Evolutionary conservation across 768 basidiomycete genomes (phyloP), one percentile per base, ranked within the genome.

Genomic region (Suillus spraguei): DNA sequence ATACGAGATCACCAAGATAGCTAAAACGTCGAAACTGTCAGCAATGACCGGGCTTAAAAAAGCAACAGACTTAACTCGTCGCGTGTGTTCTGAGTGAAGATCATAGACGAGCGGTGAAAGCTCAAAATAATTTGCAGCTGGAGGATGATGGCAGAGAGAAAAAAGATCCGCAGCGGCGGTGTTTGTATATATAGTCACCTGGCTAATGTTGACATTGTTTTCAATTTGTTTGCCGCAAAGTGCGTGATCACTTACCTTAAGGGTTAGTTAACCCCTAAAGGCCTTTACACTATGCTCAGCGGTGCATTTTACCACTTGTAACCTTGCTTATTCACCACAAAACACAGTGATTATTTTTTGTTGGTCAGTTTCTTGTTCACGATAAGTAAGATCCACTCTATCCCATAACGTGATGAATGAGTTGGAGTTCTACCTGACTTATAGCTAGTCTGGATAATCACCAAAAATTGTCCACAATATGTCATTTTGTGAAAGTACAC

Each of bases 1-100:
- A 95, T 59, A 95, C 90, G 73, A 94, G 89, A 82, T 95, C 93
- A 77, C 91, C 91, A 78, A 95, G 89, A 74, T 95, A 95, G 72
- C 93, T 95, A 71, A 33, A 62, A 50, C n/a, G 60, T 28, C 1
- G 17, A 20, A 24, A 63, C 52, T 60, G 68, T 78, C 60, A 80
- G 76, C 33, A 22, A 24, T 42, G 3, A 59, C 54, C 28, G 49
- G 44, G 33, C 44, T 39, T 59, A 46, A 63, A 63, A n/a, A 49
- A 62, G 53, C 39, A 59, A 56, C 3, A 16, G 8, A 78, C 87
- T 64, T 78, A 93, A 93, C 92, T 94, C 92, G 92, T 94, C 92
- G 72, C 92, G 87, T 76, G 92, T 94, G 83, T 85, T 87, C 76
- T 90, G 85, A 71, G 90, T 91, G 85, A 89, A 94, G 79, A 85